A percentile compares a stretch with the other conserved stretches of the same genome.
phyloP scores from a whole-genome alignment of 2,329 filamentous ascomycete genomes.

The Knoxdaviesia proteae region DNA sequence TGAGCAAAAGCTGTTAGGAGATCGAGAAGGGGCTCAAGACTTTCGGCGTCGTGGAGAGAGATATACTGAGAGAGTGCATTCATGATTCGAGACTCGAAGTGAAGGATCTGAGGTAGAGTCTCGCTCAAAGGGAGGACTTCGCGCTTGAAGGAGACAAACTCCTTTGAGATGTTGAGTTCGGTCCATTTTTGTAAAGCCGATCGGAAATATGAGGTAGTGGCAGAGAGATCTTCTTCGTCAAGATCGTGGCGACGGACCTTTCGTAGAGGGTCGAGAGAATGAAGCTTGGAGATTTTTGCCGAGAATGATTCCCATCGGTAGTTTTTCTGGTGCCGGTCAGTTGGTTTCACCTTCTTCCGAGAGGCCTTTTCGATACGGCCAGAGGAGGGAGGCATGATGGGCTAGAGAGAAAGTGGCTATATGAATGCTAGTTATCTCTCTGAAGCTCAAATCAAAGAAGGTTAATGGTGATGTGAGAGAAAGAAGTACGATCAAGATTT shows the following conservation, averaged over 20 bases:
- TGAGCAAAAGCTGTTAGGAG: constrained; percentile 90
- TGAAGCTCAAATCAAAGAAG: not conserved
- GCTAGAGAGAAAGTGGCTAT: too few relatives aligned
- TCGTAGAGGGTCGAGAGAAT: constrained; percentile 75
- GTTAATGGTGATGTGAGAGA: not conserved
- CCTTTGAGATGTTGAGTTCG: constrained; percentile 73
- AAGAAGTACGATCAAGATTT: too few relatives aligned
- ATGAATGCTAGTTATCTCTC: constrained; percentile 4
- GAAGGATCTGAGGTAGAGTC: constrained; percentile 75
- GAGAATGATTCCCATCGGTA: constrained; percentile 87
- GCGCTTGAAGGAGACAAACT: constrained; percentile 57
- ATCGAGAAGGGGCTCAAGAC: constrained; percentile 68
- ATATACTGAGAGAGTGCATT: constrained; percentile 57
- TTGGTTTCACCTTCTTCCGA: constrained; percentile 41
- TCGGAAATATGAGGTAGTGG: constrained; percentile 71
- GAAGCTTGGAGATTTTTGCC: constrained; percentile 73
- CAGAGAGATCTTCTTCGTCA: constrained; percentile 55
- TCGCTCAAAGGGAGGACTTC: constrained; percentile 63
- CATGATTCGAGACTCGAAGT: constrained; percentile 77
- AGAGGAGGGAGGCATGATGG: constrained; percentile 39
- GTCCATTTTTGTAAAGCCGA: constrained; percentile 70
- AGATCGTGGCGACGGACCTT: constrained; percentile 70
- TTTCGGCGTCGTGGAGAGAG: constrained; percentile 53
- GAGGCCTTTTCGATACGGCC: constrained; percentile 45
- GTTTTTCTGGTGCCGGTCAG: constrained; percentile 57